Base-by-base conservation (phyloP, 192 early-diverging fungal species). In the Coemansia sp. region DNA sequence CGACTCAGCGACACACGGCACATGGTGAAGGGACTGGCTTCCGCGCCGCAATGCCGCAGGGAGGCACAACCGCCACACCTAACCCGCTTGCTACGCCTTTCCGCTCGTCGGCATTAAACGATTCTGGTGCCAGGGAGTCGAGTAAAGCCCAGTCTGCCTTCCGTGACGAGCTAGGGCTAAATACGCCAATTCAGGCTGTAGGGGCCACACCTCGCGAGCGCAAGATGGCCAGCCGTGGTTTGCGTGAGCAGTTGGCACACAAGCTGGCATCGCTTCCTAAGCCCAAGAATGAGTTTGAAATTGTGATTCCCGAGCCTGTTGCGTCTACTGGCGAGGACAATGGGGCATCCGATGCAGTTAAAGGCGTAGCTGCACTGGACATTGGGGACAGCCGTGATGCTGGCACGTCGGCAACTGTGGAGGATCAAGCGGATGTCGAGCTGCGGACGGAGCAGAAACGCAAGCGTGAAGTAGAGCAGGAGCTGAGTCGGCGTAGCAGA, bases 231-330 rank as follows among this genome's bases (percentile, higher is more conserved):
- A 63, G 51, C 12, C 78, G 73, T 43, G 58, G 73, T 8, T 67
- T 92, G 26, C 89, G 88, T 15, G 88, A 92, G 66, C 88, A 90
- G 59, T 85, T 99, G 10, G 70, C 87, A 32, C 85, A 83, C 56
- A 85, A 90, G 40, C 88, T 97, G 22, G 82, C 82, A 5, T 62
- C 77, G 26, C 77, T 99, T 15, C 97, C 97, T 2, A 83, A 86
- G 63, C 97, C 97, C 46, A 91, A 90, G 51, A 98, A 97, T 73
- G 93, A 96, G 65, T 95, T 96, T 76, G 92, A 95, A 62, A 88
- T 99, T 62, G 88, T 92, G 11, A 74, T 96, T 57, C 97, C 95
- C 2, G 90, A 93, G 39, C 71, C 67, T 15, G 26, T 3, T 26
- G 37, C 37, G 4, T 59, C 57, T 18, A n/a, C 7, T 22, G 21